Conservation (phyloP, 257 asterid genomes). For the Nicotiana tabacum region DNA sequence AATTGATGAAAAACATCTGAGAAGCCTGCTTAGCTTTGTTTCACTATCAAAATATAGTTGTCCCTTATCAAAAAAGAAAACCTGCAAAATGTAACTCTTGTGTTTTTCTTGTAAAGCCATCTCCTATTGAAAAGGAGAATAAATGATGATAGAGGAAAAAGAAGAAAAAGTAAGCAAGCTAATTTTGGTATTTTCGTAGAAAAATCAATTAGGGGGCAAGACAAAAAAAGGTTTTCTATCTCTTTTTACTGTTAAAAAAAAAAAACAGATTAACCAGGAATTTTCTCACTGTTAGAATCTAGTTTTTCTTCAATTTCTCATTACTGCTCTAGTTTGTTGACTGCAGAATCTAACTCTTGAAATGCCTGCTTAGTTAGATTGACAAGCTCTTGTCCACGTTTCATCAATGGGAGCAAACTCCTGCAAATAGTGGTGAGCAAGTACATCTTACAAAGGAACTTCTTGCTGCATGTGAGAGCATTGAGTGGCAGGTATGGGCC, state of each 20-base stretch:
- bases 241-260: neutral
- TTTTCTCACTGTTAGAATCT: neutral
- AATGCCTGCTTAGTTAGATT: slow-evolving; percentile 47
- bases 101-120: neutral
- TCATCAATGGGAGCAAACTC: slow-evolving; percentile 78
- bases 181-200: neutral
- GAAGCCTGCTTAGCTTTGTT: neutral
- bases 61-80: neutral
- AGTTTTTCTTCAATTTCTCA: neutral
- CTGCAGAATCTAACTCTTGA: neutral
- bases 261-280: neutral
- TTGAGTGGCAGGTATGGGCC: slow-evolving; percentile 87
- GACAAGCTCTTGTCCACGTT: slow-evolving; percentile 75
- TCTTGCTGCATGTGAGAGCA: slow-evolving; percentile 77
- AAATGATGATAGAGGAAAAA: neutral
- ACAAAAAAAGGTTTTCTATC: neutral
- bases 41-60: neutral
- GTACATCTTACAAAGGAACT: slow-evolving; percentile 64
- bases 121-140: neutral
- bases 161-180: neutral
- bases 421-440: slow-evolving; percentile 57
- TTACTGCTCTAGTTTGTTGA: neutral
- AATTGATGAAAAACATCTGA: neutral
- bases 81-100: too few species aligned
- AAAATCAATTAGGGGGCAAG: neutral